Evolutionary conservation across 768 basidiomycete genomes (phyloP), one percentile per base, ranked within the genome.

Genomic region (Russula earlei): DNA sequence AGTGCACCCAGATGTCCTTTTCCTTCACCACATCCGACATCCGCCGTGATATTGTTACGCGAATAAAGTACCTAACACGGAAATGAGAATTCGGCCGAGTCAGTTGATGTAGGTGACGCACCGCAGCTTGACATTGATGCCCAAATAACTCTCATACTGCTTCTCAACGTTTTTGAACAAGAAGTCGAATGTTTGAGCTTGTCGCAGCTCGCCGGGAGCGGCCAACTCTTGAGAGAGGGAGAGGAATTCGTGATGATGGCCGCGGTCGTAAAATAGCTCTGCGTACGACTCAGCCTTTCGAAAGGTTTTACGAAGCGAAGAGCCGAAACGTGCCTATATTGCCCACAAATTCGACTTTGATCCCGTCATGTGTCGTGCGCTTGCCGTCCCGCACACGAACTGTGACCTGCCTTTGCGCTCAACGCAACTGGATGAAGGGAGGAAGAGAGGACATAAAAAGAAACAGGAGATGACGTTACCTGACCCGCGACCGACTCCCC

Each of bases 91-190:
- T n/a, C n/a, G n/a, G 25, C 17, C 43, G 3, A 34, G 15, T 52
- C 34, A 42, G n/a, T 51, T n/a, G n/a, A n/a, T n/a, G n/a, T n/a
- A n/a, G 44, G 68, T 31, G 11, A 57, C 83, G 62, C 62, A 93
- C 94, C 95, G 73, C 62, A 98, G 79, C 72, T 97, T 98, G 56
- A 98, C 96, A 64, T 98, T 99, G 67, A 97, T 98, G 5, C 96
- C 96, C 64, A 91, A 85, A 69, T 98, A 98, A 63, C 87, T 91
- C 75, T 98, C 95, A 62, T 89, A 98, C 69, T 97, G 93, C 75
- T 99, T 97, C 82, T 99, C 96, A 38, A 99, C 89, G 66, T 95
- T 99, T 78, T 97, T 97, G 80, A 99, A 98, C 65, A 84, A 80
- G 71, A 99, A 98, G 51, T 97, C 94, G 63, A 85, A 96, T 9